Percentiles rank a stretch among this genome's conserved stretches.
These are phyloP conservation scores for Leccinum pellstonianum DNA, from an alignment of 768 basidiomycete species.

Conservation along the genomic window DNA sequence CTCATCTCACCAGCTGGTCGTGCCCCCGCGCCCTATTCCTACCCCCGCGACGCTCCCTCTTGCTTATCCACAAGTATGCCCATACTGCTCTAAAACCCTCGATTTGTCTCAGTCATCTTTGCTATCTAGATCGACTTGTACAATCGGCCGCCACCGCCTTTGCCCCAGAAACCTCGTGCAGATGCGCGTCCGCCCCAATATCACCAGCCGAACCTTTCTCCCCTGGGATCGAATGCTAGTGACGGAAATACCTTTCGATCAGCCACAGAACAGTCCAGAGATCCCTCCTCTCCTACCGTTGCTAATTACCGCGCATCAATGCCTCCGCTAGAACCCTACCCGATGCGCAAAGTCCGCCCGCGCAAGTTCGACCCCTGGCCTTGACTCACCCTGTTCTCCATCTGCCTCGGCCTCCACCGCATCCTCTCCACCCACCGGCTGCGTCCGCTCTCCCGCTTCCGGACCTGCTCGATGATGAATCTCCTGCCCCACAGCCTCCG, in stretches of 20 bases:
- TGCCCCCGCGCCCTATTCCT: constrained; percentile 20
- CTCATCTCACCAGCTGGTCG: constrained; percentile 10
- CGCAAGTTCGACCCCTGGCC: constrained; percentile 16
- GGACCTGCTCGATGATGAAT: constrained; percentile 68
- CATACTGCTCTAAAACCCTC: constrained; percentile 1
- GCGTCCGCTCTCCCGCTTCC: constrained; percentile 32
- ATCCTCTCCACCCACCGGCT: constrained; percentile 20
- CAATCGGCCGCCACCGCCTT: constrained; percentile 39
- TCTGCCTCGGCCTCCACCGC: constrained; percentile 23
- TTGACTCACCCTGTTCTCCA: constrained; percentile 29
- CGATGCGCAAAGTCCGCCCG: constrained; percentile 31
- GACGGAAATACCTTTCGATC: constrained; percentile 22
- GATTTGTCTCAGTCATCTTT: not conserved
- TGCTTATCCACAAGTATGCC: constrained; percentile 23
- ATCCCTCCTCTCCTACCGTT: constrained; percentile 20
- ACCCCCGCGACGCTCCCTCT: constrained; percentile 8
- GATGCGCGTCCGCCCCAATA: constrained; percentile 28
- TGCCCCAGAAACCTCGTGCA: constrained; percentile 25
- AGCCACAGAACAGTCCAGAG: constrained; percentile 21
- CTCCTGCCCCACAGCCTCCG: constrained; percentile 28
- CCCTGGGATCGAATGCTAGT: constrained; percentile 14
- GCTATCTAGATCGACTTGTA: constrained; percentile 24
- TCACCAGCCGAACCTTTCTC: constrained; percentile 22
- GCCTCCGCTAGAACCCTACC: constrained; percentile 28
- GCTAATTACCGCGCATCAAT: constrained; percentile 30